phyloP scores from a whole-genome alignment of 768 basidiomycete species.

The Mycena crocata region DNA sequence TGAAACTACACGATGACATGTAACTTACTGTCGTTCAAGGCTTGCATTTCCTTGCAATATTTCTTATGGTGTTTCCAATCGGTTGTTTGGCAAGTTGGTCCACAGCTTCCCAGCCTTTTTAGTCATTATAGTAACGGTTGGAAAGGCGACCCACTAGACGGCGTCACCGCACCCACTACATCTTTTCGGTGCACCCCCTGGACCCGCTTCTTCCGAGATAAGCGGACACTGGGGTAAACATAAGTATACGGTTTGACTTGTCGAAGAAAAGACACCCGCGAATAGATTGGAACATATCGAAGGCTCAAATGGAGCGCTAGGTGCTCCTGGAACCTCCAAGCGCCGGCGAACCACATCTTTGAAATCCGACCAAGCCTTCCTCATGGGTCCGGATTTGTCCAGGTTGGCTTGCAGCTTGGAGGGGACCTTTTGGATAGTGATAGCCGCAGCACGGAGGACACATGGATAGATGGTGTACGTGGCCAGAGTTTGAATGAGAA shows the following conservation, averaged over 20 bases:
- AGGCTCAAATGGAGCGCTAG: slow-evolving; percentile 5
- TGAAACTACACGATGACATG: neutral
- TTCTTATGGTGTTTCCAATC: slow-evolving; percentile 23
- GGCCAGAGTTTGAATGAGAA: slow-evolving; percentile 20
- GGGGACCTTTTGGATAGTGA: slow-evolving; percentile 16
- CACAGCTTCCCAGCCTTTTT: neutral
- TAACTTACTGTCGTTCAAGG: slow-evolving; percentile 7
- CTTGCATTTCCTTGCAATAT: slow-evolving; percentile 20
- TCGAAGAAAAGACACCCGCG: neutral
- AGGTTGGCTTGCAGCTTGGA: slow-evolving; percentile 15
- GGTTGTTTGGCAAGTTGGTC: slow-evolving; percentile 10
- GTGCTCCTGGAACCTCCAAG: slow-evolving; percentile 15
- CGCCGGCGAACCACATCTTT: slow-evolving; percentile 13
- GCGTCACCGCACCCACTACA: slow-evolving; percentile 15
- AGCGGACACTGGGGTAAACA: slow-evolving; percentile 16
- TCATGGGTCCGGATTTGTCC: slow-evolving; percentile 21
- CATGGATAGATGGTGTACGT: slow-evolving; percentile 24
- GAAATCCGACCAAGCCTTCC: slow-evolving; percentile 3
- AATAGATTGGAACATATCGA: slow-evolving; percentile 19
- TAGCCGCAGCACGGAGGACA: slow-evolving; percentile 16
- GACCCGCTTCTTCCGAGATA: neutral
- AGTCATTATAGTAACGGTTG: neutral
- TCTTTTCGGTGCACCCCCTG: slow-evolving; percentile 12
- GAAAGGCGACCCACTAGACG: slow-evolving; percentile 16
- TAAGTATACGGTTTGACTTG: neutral